A percentile compares a stretch with the other conserved stretches of the same genome.
These are phyloP conservation scores for Tuber indicum DNA, from an alignment of 495 filamentous ascomycete genomes.

Conservation along the genomic window DNA sequence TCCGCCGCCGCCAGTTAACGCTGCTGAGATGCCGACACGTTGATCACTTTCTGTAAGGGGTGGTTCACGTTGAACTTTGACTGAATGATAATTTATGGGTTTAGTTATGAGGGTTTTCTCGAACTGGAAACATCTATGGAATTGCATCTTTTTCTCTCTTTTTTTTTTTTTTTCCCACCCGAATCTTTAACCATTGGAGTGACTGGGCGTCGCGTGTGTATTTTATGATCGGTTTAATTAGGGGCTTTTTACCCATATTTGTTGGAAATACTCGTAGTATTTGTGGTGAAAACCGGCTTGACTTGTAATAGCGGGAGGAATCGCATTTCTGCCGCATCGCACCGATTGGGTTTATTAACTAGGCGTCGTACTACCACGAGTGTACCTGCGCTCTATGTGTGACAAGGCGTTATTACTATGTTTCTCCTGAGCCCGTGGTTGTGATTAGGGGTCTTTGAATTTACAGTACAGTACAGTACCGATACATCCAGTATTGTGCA, in stretches of 20 bases:
- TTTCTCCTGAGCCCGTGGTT: not conserved
- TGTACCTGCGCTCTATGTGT: not conserved
- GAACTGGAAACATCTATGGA: not conserved
- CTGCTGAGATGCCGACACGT: conserved; percentile 19
- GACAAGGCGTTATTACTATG: not conserved
- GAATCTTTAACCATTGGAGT: not conserved
- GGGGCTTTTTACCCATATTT: not conserved
- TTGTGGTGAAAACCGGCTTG: not conserved
- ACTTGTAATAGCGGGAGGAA: not conserved
- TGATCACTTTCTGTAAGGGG: not conserved
- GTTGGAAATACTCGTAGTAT: not conserved
- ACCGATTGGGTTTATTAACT: not conserved
- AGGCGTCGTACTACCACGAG: not conserved
- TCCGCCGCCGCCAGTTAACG: conserved; percentile 20
- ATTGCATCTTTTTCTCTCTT: not conserved
- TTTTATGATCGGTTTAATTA: not conserved
- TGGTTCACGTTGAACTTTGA: not conserved
- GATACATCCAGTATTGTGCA: not conserved
- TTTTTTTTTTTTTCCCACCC: not conserved
- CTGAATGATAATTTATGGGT: not conserved
- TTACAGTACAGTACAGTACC: no score
- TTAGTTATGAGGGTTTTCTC: not conserved
- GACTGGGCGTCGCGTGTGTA: not conserved
- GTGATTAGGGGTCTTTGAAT: not conserved
- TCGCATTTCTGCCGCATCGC: not conserved